A percentile compares a stretch with the other conserved stretches of the same genome.
Evolutionary conservation across 1,139 yeast species (phyloP).

Genomic region (Candida frijolesensis): DNA sequence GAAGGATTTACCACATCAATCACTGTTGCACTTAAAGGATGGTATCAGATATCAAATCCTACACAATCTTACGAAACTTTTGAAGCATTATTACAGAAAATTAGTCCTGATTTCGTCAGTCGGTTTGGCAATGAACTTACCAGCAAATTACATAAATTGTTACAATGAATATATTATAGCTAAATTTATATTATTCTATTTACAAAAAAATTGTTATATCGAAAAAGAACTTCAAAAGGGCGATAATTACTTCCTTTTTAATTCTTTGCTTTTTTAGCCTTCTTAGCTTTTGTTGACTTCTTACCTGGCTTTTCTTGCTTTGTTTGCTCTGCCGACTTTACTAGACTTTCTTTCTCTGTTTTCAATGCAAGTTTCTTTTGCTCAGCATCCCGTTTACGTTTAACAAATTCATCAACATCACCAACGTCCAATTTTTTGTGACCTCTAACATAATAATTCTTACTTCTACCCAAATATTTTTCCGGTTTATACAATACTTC

Average conservation of each 20-base stretch:
- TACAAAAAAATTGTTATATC: not conserved
- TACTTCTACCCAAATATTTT: constrained; percentile 69
- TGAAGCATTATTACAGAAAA: constrained; percentile 45
- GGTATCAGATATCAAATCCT: constrained; percentile 26
- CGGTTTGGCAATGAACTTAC: constrained; percentile 33
- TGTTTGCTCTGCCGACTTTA: constrained; percentile 5
- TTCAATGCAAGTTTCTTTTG: constrained; percentile 8
- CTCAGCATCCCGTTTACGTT: constrained; percentile 18
- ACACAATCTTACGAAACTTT: constrained; percentile 37
- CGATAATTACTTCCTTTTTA: not conserved
- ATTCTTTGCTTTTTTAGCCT: not conserved
- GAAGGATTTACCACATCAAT: constrained; percentile 26
- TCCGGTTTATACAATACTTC: constrained; percentile 76
- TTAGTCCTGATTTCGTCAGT: constrained; percentile 33
- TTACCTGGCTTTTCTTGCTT: constrained; percentile 1
- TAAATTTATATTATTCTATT: not conserved
- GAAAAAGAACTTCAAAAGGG: not conserved
- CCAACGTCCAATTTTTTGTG: constrained; percentile 82
- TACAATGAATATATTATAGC: constrained; percentile 7
- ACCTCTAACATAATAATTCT: constrained; percentile 80
- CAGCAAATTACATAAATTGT: constrained; percentile 22
- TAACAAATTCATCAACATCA: constrained; percentile 54
- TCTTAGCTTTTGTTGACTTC: not conserved
- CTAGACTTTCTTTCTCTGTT: constrained; percentile 6
- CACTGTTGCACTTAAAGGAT: constrained; percentile 36